Evolutionary conservation across 2,329 filamentous ascomycete species (phyloP).

Genomic region (Albifimbria verrucaria): DNA sequence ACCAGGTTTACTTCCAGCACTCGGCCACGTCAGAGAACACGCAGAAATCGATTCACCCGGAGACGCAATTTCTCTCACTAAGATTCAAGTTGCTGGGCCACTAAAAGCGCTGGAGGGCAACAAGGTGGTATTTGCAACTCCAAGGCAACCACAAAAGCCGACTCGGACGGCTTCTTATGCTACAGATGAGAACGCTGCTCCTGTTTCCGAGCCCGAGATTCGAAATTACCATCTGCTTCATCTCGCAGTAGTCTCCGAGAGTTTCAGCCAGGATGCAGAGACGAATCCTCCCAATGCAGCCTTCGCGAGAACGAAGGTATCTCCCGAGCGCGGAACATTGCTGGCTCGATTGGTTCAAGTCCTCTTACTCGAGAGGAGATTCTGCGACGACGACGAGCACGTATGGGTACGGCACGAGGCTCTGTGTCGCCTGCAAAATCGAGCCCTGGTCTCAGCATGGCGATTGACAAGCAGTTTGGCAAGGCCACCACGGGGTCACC

Average conservation of each 20-base stretch:
- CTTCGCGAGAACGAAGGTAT: background rate
- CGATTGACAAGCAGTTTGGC: slow-evolving; percentile 11
- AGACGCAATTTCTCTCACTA: background rate
- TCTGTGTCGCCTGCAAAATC: slow-evolving; percentile 22
- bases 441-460: slow-evolving; percentile 18
- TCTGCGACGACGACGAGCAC: slow-evolving; percentile 15
- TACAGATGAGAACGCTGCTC: background rate
- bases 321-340: too few relatives aligned
- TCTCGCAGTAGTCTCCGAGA: background rate
- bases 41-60: slow-evolving; percentile 43
- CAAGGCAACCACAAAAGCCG: slow-evolving; percentile 2
- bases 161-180: background rate
- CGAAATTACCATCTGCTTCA: background rate
- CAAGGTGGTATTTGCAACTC: background rate
- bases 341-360: too few relatives aligned
- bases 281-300: too few relatives aligned
- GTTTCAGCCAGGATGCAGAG: background rate
- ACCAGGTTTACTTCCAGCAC: slow-evolving; percentile 4
- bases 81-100: too few relatives aligned
- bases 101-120: background rate
- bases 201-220: background rate
- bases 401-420: slow-evolving; percentile 13
- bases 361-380: slow-evolving; percentile 13
- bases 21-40: slow-evolving; percentile 44
- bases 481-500: slow-evolving; percentile 8